Conservation (phyloP, 164 flowering plant species). For the Santalum album region DNA sequence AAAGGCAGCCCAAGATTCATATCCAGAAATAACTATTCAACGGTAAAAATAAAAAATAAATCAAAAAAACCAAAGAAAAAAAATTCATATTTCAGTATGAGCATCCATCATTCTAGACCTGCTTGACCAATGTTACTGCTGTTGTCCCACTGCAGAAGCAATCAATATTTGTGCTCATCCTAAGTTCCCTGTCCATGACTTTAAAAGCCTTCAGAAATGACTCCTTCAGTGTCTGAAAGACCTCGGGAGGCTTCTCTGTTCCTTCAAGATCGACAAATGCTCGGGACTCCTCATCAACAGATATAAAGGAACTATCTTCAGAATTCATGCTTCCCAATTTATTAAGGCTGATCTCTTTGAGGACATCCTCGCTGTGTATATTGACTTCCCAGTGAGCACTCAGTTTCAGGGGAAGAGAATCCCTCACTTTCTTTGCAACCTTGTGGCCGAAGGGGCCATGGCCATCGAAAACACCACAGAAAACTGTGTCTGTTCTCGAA, state of each 20-base stretch:
- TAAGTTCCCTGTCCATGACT: constrained; percentile 21
- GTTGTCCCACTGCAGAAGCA: constrained; percentile 19
- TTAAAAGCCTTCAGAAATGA: constrained; percentile 17
- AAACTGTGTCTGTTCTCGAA: constrained; percentile 11
- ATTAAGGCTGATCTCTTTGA: background rate
- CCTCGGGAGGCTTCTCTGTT: background rate
- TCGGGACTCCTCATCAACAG: background rate
- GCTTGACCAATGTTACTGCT: constrained; percentile 16
- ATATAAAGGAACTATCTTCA: background rate
- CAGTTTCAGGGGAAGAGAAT: constrained; percentile 16
- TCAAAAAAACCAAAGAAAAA: background rate
- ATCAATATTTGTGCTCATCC: constrained; percentile 11
- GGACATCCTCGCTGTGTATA: constrained; percentile 4
- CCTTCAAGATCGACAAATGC: background rate
- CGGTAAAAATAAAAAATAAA: too few species aligned
- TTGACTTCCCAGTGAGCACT: constrained; percentile 14
- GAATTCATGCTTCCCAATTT: background rate
- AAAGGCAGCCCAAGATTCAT: background rate
- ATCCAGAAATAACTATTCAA: background rate
- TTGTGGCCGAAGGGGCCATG: constrained; percentile 21
- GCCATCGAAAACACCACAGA: constrained; percentile 23
- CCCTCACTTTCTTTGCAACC: constrained; percentile 22
- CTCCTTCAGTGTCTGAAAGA: constrained; percentile 11
- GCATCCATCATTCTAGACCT: constrained; percentile 6
- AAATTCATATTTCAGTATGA: background rate